These are phyloP conservation scores for Yarrowia keelungensis DNA, from an alignment of 805 yeast species.

Conservation along the genomic window DNA sequence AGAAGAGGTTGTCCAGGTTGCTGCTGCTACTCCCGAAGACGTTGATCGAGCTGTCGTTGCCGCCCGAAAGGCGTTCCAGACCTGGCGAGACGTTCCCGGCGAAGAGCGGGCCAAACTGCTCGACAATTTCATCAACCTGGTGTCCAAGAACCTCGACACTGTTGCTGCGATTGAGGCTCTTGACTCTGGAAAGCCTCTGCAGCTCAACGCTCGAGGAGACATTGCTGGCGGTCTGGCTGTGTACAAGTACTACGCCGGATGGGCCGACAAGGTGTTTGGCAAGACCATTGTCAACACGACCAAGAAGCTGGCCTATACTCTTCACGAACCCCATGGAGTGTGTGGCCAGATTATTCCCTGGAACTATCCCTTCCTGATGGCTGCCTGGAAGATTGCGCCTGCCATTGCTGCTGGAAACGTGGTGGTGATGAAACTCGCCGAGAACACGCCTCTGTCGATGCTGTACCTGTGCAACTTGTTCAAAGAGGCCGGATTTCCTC, in stretches of 20 bases:
- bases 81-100: slow-evolving; percentile 77
- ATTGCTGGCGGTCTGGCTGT: slow-evolving; percentile 63
- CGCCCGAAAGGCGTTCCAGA: slow-evolving; percentile 76
- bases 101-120: slow-evolving; percentile 67
- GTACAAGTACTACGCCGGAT: slow-evolving; percentile 73
- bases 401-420: slow-evolving; percentile 84
- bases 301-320: slow-evolving; percentile 69
- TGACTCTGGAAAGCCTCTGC: slow-evolving; percentile 85
- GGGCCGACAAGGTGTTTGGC: slow-evolving; percentile 76
- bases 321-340: slow-evolving; percentile 71
- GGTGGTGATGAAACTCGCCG: slow-evolving; percentile 75
- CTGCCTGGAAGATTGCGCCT: slow-evolving; percentile 83
- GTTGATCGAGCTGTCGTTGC: slow-evolving; percentile 83
- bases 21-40: slow-evolving; percentile 78
- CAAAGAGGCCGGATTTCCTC: slow-evolving; percentile 75
- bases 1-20: slow-evolving; percentile 68
- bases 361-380: slow-evolving; percentile 76
- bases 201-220: slow-evolving; percentile 54
- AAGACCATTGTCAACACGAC: slow-evolving; percentile 65
- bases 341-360: slow-evolving; percentile 76
- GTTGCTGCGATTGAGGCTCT: slow-evolving; percentile 84
- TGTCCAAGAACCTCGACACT: slow-evolving; percentile 74
- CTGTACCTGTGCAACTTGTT: slow-evolving; percentile 65
- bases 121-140: slow-evolving; percentile 74
- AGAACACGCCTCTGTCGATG: slow-evolving; percentile 75